phyloP scores from a whole-genome alignment of 1,284 basidiomycete species.

The Abortiporus biennis region DNA sequence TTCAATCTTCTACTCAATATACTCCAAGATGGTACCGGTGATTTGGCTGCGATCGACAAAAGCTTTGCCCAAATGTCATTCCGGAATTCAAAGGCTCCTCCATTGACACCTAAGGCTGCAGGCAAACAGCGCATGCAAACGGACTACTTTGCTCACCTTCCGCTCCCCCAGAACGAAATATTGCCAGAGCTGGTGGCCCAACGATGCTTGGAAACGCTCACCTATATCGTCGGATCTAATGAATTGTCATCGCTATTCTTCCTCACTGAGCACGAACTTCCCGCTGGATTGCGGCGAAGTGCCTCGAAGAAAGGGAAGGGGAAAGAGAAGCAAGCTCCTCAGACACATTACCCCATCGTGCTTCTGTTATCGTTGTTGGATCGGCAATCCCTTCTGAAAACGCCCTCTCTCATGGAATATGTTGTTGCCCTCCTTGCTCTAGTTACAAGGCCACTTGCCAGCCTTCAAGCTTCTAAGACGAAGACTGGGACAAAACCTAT shows the following conservation, averaged over 20 bases:
- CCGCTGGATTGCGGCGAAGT: constrained; percentile 63
- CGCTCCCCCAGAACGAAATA: constrained; percentile 68
- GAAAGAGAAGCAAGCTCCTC: constrained; percentile 79
- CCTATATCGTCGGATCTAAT: constrained; percentile 81
- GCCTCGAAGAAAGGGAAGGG: constrained; percentile 85
- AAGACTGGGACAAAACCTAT: constrained; percentile 20
- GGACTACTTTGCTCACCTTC: constrained; percentile 46
- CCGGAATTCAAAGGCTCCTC: constrained; percentile 53
- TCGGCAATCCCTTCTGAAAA: constrained; percentile 76
- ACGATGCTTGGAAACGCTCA: constrained; percentile 85
- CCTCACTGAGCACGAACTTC: constrained; percentile 89
- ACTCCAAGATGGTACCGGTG: constrained; percentile 91
- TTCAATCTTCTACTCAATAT: constrained; percentile 91
- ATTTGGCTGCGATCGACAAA: constrained; percentile 87
- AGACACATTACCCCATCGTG: constrained; percentile 87
- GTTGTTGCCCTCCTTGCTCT: constrained; percentile 82
- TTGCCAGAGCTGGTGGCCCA: constrained; percentile 91
- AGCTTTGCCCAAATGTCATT: constrained; percentile 92
- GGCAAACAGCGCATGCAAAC: constrained; percentile 60
- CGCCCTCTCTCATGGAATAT: constrained; percentile 87
- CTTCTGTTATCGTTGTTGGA: constrained; percentile 83
- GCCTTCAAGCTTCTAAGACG: constrained; percentile 46
- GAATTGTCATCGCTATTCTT: constrained; percentile 86
- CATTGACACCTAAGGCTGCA: constrained; percentile 58
- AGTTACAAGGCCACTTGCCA: constrained; percentile 77